A percentile compares a stretch with the other conserved stretches of the same genome.
Evolutionary conservation across 768 basidiomycete genomes (phyloP).

Genomic region (Trametes cubensis): DNA sequence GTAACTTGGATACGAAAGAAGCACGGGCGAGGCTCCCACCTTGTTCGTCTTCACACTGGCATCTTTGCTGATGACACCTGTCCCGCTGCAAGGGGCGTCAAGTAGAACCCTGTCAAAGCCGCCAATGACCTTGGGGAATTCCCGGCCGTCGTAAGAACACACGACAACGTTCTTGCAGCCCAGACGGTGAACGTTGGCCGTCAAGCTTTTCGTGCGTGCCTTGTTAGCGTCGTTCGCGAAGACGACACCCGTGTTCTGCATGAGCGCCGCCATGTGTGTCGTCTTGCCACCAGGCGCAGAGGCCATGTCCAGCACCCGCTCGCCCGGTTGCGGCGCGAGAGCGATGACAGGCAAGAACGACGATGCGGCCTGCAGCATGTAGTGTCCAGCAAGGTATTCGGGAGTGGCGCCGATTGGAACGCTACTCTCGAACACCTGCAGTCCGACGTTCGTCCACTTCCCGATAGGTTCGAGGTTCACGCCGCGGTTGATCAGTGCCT

Average conservation of each 20-base stretch:
- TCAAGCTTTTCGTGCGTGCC: constrained; percentile 91
- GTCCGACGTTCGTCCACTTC: constrained; percentile 98
- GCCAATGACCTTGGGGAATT: constrained; percentile 98
- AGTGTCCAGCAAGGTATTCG: constrained; percentile 98
- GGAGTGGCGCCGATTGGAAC: constrained; percentile 98
- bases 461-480: constrained; percentile 98
- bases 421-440: constrained; percentile 96
- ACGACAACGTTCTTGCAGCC: constrained; percentile 98
- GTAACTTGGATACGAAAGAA: constrained; percentile 6
- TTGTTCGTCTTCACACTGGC: constrained; percentile 98
- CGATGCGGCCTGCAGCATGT: constrained; percentile 99
- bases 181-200: constrained; percentile 93
- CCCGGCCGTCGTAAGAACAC: constrained; percentile 95
- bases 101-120: constrained; percentile 97
- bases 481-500: constrained; percentile 90
- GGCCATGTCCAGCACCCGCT: constrained; percentile 97
- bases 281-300: constrained; percentile 98
- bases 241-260: constrained; percentile 97
- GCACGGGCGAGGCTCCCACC: constrained; percentile 48
- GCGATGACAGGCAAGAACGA: constrained; percentile 99
- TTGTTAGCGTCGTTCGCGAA: constrained; percentile 98
- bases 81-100: constrained; percentile 97
- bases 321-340: constrained; percentile 87
- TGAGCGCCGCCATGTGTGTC: constrained; percentile 93
- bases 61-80: constrained; percentile 98